Percentiles rank a stretch among this genome's conserved stretches.
Evolutionary conservation across 768 basidiomycete genomes (phyloP).

Genomic region (Boletus huronensis): DNA sequence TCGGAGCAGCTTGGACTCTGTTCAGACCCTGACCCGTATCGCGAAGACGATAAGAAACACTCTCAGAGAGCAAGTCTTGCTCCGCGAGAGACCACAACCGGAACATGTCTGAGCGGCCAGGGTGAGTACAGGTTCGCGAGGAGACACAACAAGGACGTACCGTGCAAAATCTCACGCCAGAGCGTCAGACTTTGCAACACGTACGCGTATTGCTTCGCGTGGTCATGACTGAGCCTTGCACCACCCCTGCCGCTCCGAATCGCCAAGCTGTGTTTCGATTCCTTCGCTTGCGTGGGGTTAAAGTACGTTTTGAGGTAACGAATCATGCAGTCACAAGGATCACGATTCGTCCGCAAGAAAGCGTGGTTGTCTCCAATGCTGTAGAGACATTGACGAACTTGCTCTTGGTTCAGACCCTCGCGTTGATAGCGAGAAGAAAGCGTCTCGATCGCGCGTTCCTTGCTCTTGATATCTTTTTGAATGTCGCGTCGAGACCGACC

Average conservation of each 20-base stretch:
- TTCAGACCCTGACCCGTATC: conserved; percentile 92
- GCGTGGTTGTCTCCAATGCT: conserved; percentile 90
- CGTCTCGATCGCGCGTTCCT: conserved; percentile 80
- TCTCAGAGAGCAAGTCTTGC: conserved; percentile 76
- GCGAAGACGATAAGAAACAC: conserved; percentile 70
- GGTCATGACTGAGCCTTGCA: conserved; percentile 79
- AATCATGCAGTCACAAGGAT: conserved; percentile 87
- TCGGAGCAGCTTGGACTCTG: conserved; percentile 81
- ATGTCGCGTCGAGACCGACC: conserved; percentile 69
- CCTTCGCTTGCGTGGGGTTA: conserved; percentile 66
- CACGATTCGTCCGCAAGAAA: conserved; percentile 80
- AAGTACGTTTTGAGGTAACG: conserved; percentile 70
- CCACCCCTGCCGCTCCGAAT: conserved; percentile 81
- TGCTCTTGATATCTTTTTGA: conserved; percentile 78
- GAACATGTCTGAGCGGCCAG: conserved; percentile 66
- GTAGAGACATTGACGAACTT: conserved; percentile 74
- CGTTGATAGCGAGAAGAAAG: conserved; percentile 63
- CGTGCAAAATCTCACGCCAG: conserved; percentile 84
- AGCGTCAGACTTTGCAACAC: conserved; percentile 83
- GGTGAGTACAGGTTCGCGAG: background rate
- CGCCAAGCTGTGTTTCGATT: conserved; percentile 63
- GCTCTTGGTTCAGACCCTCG: conserved; percentile 58
- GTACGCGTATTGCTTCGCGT: conserved; percentile 80
- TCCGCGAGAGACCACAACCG: conserved; percentile 80
- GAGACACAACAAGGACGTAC: conserved; percentile 35